Base-by-base conservation (phyloP, 2,329 filamentous ascomycete species). In the Neurospora crassa region DNA sequence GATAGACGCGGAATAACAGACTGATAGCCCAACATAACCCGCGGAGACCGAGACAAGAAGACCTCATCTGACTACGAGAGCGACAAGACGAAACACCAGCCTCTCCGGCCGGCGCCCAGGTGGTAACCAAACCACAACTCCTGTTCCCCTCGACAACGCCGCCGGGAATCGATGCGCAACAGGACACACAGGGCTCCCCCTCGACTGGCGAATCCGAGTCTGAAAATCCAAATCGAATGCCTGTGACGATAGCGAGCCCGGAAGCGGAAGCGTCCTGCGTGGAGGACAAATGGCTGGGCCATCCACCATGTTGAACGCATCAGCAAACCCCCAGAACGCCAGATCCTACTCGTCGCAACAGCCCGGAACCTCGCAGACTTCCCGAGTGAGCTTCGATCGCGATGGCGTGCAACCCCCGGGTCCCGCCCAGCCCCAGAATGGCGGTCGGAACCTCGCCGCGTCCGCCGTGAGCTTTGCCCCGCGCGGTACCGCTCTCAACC, bases 401-500 rank as follows among this genome's bases (percentile, higher is more conserved):
- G 79, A 79, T 78, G 79, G 75, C 72, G 83, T 89, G 47, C 87
- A 88, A 40, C 74, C 71, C 74, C 85, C 83, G 24, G 53, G 53
- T 11, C 79, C 81, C 2, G 73, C 79, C 7, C 73, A 76, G 76
- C 72, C 79, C 34, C 75, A 81, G 73, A 85, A 84, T 79, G 83
- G 82, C 74, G 78, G 78, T 68, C 84, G 87, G 73, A 86, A 84
- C 74, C 76, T 86, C 18, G 84, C 86, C 40, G 82, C 84, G 41
- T 87, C 87, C 2, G 82, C 80, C 78, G 85, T 89, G 76, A 90
- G 88, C 71, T 91, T 89, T 79, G 88, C 86, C 68, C 87, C 90
- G 20, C 88, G 92, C 70, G 88, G 87, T 70, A 86, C 89, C 74
- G 93, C 91, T 68, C 86, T 94, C 77, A 91, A 90, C 73, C 88